Conservation (phyloP, 2,329 filamentous ascomycete genomes). For the Dactylellina sp. region DNA sequence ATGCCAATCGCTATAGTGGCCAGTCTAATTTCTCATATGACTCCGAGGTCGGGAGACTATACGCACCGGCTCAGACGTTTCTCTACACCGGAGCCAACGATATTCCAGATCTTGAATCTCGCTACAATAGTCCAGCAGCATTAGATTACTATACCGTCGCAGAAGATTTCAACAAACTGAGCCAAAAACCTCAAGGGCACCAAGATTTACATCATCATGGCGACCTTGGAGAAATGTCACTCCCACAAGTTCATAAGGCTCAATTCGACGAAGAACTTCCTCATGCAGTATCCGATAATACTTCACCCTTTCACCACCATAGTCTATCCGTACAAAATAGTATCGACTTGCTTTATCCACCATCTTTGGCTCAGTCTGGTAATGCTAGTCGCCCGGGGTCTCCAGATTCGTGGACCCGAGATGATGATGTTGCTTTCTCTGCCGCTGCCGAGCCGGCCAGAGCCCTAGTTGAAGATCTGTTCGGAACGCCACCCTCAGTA, state of each 20-base stretch:
- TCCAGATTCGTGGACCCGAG: slow-evolving; percentile 43
- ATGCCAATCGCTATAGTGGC: slow-evolving; percentile 30
- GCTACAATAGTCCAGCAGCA: slow-evolving; percentile 17
- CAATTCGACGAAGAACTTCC: slow-evolving; percentile 23
- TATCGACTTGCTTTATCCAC: slow-evolving; percentile 42
- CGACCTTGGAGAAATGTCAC: slow-evolving; percentile 39
- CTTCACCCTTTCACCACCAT: slow-evolving; percentile 1
- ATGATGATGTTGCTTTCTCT: slow-evolving; percentile 51
- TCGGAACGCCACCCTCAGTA: slow-evolving; percentile 18
- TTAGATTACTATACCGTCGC: slow-evolving; percentile 16
- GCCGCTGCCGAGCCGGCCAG: slow-evolving; percentile 3
- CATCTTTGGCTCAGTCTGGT: slow-evolving; percentile 1
- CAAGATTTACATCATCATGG: slow-evolving; percentile 19
- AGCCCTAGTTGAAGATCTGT: not conserved
- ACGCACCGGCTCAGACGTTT: slow-evolving; percentile 42
- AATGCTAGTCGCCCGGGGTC: slow-evolving; percentile 19
- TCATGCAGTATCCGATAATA: slow-evolving; percentile 44
- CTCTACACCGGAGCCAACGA: slow-evolving; percentile 23
- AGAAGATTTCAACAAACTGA: not conserved
- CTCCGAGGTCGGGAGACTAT: slow-evolving; percentile 50
- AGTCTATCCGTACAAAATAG: slow-evolving; percentile 22
- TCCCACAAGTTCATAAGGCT: slow-evolving; percentile 29
- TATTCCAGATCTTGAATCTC: slow-evolving; percentile 22
- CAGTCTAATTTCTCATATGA: slow-evolving; percentile 39
- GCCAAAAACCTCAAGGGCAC: not conserved